Evolutionary conservation across 2,329 filamentous ascomycete genomes (phyloP).

Genomic region (Bretziella fagacearum): DNA sequence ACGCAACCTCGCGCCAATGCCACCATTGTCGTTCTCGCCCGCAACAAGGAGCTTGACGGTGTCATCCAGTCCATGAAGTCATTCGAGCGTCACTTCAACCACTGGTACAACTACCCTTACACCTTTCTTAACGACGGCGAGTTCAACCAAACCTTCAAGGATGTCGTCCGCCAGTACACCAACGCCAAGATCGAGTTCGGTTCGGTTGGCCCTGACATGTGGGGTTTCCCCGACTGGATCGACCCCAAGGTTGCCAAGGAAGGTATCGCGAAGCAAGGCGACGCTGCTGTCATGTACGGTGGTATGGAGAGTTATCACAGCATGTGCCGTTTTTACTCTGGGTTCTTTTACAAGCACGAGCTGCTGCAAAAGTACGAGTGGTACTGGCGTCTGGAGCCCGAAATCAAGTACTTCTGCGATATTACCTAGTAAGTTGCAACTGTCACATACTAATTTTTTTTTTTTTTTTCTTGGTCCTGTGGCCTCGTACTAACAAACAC

Average conservation of each 20-base stretch:
- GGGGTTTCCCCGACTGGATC: conserved; percentile 95
- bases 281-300: conserved; percentile 97
- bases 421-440: conserved; percentile 65
- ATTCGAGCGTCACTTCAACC: conserved; percentile 95
- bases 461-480: too few relatives aligned
- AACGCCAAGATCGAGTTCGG: conserved; percentile 79
- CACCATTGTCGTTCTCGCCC: conserved; percentile 84
- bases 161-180: conserved; percentile 78
- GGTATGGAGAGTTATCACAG: conserved; percentile 97
- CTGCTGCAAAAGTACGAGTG: conserved; percentile 93
- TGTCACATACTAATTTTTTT: neutral
- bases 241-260: conserved; percentile 87
- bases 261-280: conserved; percentile 90
- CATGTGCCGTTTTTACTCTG: conserved; percentile 99
- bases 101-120: conserved; percentile 97
- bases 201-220: conserved; percentile 77
- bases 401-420: conserved; percentile 99
- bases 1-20: conserved; percentile 74
- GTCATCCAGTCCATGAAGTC: conserved; percentile 96
- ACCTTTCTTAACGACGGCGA: conserved; percentile 96
- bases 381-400: conserved; percentile 98
- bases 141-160: conserved; percentile 88
- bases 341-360: conserved; percentile 97
- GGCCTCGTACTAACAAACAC: neutral
- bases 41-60: conserved; percentile 91